Base-by-base conservation (phyloP, 495 filamentous ascomycete species). In the Penicillium turbatum region DNA sequence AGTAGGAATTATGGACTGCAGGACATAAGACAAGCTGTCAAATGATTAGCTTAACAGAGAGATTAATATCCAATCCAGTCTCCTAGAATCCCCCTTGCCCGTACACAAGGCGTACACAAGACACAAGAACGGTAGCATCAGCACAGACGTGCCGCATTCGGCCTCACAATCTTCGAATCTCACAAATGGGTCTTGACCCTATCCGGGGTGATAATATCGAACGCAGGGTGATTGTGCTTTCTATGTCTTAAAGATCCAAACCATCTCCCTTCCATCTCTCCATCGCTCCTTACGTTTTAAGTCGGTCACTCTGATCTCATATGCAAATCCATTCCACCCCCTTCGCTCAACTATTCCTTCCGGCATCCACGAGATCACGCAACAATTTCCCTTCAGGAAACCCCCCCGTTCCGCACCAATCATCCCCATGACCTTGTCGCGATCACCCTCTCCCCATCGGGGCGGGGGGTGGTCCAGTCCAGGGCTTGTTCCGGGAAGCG, bases 391-490 rank as follows among this genome's bases (percentile, higher is more conserved):
- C 8, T 29, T 27, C 21, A 29, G 12, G 6, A 36, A 32, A 0
- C 21, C 8, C 11, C 19, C 0, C 15, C 27, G 9, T n/a, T 35
- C 15, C 43, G 43, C 45, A 27, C 52, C 43, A 39, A 55, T 54
- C 60, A 27, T 16, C 30, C 68, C 74, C 56, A 95, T 95, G 90
- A 88, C 89, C 59, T 70, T 90, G 50, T 91, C 89, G 48, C 83
- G 88, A 70, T 92, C 89, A 62, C 89, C 89, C 41, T 92, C 88
- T 43, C 90, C 89, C 54, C 80, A 81, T 49, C 83, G 81, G 56
- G 87, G 86, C 59, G 89, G 87, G 62, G 90, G 89, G 59, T 95
- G 91, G 90, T 82, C 88, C 52, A 92, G 85, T 70, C 90, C 90
- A 16, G 89, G 88, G 29, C 76, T 95, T 46, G 85, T 81, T 42